A percentile compares a stretch with the other conserved stretches of the same genome.
Conservation (phyloP, 2,329 filamentous ascomycete genomes). For the Sclerotinia spermophila region DNA sequence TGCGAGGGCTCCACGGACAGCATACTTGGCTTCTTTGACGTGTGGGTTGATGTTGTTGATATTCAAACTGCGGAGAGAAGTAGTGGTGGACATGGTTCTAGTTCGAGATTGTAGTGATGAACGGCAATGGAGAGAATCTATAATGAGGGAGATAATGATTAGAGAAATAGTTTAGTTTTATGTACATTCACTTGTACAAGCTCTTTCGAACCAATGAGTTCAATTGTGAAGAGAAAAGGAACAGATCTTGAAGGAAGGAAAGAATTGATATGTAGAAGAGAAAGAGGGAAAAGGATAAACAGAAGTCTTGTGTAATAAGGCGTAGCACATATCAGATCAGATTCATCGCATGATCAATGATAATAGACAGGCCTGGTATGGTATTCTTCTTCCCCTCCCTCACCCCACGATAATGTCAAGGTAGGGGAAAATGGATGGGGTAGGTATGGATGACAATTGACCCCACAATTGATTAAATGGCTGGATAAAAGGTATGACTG, state of each 20-base stretch:
- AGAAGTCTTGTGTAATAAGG: background rate
- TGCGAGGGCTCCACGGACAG: constrained; percentile 92
- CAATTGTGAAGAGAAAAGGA: background rate
- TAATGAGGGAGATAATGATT: background rate
- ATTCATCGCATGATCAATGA: constrained; percentile 11
- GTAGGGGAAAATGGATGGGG: background rate
- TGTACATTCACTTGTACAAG: constrained; percentile 5
- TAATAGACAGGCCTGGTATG: background rate
- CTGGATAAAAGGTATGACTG: background rate
- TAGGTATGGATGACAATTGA: background rate
- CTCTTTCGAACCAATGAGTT: background rate
- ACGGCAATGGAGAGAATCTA: background rate
- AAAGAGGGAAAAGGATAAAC: too few relatives aligned
- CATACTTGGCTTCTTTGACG: constrained; percentile 85
- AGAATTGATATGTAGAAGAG: background rate
- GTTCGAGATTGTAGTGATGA: background rate
- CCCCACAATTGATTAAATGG: background rate
- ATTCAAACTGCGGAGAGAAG: constrained; percentile 54
- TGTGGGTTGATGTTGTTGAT: constrained; percentile 90
- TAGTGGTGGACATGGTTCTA: constrained; percentile 38
- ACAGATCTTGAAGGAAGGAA: background rate
- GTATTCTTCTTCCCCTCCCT: background rate
- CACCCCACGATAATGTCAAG: background rate
- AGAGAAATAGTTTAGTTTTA: constrained; percentile 2
- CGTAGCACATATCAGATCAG: background rate